Conservation (phyloP, 352 stramenopile species). For the Globisporangium polare region DNA sequence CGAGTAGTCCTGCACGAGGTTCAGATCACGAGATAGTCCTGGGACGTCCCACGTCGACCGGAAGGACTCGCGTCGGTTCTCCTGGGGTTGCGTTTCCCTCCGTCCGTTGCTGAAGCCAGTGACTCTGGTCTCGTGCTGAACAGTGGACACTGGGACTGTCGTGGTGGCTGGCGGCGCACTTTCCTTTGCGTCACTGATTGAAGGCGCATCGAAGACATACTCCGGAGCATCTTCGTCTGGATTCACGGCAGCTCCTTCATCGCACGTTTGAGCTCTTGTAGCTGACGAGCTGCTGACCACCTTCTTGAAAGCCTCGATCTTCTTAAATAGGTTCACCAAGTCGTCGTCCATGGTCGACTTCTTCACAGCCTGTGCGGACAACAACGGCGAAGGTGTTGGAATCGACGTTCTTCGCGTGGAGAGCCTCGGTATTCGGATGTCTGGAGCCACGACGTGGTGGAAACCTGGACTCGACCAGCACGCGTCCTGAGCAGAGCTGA, state of each 20-base stretch:
- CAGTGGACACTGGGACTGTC: not conserved
- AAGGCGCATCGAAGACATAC: not conserved
- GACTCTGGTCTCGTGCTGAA: not conserved
- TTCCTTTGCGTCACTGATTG: not conserved
- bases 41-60: slow-evolving; percentile 56
- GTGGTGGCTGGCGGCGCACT: not conserved
- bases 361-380: slow-evolving; percentile 4
- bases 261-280: not conserved
- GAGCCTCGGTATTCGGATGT: slow-evolving; percentile 13
- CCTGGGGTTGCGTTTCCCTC: not conserved
- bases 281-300: slow-evolving; percentile 26
- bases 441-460: slow-evolving; percentile 12
- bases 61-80: slow-evolving; percentile 36
- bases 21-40: slow-evolving; percentile 56
- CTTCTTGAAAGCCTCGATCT: slow-evolving; percentile 31
- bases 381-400: not conserved
- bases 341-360: slow-evolving; percentile 14
- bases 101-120: not conserved
- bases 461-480: slow-evolving; percentile 15
- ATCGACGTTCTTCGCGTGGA: slow-evolving; percentile 7
- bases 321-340: slow-evolving; percentile 25
- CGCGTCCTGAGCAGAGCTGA: slow-evolving; percentile 39
- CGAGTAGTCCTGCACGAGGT: slow-evolving; percentile 77
- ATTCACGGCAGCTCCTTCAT: not conserved
- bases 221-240: not conserved